These are phyloP conservation scores for Eimeria maxima DNA, from an alignment of 169 alveolate genomes.

Conservation along the genomic window DNA sequence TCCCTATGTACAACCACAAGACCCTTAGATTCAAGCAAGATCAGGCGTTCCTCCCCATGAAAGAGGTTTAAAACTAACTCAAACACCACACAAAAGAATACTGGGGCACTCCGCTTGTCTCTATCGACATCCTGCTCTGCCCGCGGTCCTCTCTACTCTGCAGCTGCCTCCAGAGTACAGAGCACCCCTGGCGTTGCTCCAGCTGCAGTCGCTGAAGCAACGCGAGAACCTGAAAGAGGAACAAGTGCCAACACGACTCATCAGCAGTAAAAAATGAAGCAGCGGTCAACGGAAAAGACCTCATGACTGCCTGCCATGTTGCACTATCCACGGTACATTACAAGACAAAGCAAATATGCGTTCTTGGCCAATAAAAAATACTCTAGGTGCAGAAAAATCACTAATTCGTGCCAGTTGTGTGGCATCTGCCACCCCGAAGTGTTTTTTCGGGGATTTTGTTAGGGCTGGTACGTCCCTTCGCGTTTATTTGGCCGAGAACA, in stretches of 20 bases:
- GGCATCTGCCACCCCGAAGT: not conserved
- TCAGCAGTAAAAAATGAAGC: not conserved
- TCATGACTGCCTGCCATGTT: not conserved
- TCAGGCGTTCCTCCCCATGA: not conserved
- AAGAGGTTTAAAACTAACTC: not conserved
- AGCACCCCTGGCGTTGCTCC: not conserved
- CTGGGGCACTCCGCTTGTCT: not conserved
- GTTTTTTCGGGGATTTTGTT: not conserved
- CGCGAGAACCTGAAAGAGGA: not conserved
- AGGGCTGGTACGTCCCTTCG: not conserved
- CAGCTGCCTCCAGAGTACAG: not conserved
- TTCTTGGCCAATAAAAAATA: not conserved
- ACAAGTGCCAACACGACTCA: not conserved
- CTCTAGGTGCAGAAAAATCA: not conserved
- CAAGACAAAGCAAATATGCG: not conserved
- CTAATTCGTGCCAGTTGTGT: not conserved
- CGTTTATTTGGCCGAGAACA: conserved; percentile 1
- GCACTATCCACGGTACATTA: not conserved
- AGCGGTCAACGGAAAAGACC: not conserved
- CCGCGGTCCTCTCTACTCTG: not conserved
- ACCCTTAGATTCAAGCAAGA: not conserved
- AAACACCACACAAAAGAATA: not conserved
- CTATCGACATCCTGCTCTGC: not conserved
- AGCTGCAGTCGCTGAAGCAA: not conserved
- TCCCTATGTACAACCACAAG: not conserved